Evolutionary conservation across 176 grass and related monocot species (phyloP).

Genomic region (Tillandsia fasciculata): DNA sequence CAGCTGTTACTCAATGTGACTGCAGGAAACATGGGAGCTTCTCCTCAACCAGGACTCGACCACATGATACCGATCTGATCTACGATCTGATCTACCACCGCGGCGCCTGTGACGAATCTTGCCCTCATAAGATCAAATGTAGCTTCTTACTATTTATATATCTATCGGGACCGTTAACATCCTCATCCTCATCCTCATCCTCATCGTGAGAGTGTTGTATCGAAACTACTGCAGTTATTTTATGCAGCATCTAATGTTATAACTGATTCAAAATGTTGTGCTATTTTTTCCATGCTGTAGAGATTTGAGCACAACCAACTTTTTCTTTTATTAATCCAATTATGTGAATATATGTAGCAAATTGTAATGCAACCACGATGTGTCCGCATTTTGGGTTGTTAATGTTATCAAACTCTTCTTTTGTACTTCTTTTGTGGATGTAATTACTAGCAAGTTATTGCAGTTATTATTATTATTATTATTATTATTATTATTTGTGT

Average conservation of each 20-base stretch:
- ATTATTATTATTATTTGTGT: no score
- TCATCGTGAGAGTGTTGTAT: not conserved
- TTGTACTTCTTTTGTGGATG: no score
- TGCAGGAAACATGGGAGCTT: constrained; percentile 22
- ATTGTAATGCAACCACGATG: not conserved
- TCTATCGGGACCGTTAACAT: not conserved
- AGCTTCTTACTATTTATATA: not conserved
- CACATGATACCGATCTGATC: constrained; percentile 52
- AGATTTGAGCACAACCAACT: not conserved
- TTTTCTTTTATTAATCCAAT: not conserved
- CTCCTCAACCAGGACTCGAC: constrained; percentile 38
- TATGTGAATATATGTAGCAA: not conserved
- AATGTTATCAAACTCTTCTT: no score
- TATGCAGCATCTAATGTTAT: not conserved
- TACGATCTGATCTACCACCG: constrained; percentile 26
- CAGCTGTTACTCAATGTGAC: constrained; percentile 52
- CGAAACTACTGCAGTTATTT: not conserved
- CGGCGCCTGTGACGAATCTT: not conserved
- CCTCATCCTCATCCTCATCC: not conserved
- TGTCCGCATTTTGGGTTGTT: no score
- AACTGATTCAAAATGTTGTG: constrained; percentile 2
- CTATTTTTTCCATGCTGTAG: not conserved
- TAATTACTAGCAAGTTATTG: no score
- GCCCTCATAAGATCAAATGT: not conserved
- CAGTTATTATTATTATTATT: no score